Conservation (phyloP, 116 monocot genomes). For the Cymodocea nodosa region DNA sequence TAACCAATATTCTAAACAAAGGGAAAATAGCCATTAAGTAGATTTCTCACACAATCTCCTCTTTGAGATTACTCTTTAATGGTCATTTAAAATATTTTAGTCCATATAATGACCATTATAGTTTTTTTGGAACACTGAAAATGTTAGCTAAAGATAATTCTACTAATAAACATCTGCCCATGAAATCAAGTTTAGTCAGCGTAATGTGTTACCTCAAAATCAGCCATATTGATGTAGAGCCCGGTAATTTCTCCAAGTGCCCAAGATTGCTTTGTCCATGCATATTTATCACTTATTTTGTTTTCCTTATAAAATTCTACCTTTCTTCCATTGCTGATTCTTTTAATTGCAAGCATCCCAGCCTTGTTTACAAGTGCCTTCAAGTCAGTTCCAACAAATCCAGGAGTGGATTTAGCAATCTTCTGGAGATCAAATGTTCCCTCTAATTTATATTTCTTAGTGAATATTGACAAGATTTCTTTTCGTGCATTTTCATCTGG, state of each 20-base stretch:
- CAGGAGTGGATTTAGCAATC: slow-evolving; percentile 82
- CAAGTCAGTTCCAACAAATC: slow-evolving; percentile 96
- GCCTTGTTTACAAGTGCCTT: slow-evolving; percentile 75
- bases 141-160: too few relatives aligned
- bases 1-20: too few relatives aligned
- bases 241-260: slow-evolving; percentile 55
- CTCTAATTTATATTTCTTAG: slow-evolving; percentile 48
- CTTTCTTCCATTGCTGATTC: slow-evolving; percentile 56
- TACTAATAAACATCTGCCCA: too few relatives aligned
- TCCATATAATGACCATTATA: too few relatives aligned
- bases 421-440: slow-evolving; percentile 53
- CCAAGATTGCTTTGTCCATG: slow-evolving; percentile 73
- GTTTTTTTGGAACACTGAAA: too few relatives aligned
- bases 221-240: slow-evolving; percentile 58
- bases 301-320: slow-evolving; percentile 17
- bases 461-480: slow-evolving; percentile 57
- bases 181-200: too few relatives aligned
- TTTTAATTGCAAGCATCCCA: slow-evolving; percentile 84
- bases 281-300: slow-evolving; percentile 8
- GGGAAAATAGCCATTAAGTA: too few relatives aligned
- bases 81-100: too few relatives aligned
- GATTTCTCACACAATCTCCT: too few relatives aligned
- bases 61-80: too few relatives aligned
- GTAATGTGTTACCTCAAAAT: slow-evolving; percentile 65
- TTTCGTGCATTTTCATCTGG: slow-evolving; percentile 74